A percentile compares a stretch with the other conserved stretches of the same genome.
Evolutionary conservation across 371 early-diverging fungal species (phyloP).

Genomic region (Mortierella sp.): DNA sequence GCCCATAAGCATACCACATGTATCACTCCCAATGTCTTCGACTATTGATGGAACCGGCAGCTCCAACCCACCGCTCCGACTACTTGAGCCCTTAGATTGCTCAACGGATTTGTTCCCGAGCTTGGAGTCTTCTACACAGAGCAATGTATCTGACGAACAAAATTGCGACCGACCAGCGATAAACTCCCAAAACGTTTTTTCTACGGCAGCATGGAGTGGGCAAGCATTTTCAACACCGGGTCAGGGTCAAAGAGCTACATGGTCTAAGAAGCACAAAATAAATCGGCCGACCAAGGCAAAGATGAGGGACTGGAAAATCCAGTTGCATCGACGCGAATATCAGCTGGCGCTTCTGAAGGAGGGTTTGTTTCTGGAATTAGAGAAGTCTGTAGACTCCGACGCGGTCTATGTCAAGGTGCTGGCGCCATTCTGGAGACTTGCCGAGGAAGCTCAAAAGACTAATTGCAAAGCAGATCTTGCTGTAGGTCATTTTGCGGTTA

Average conservation of each 20-base stretch:
- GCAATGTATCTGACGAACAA: background rate
- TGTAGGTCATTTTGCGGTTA: constrained; percentile 8
- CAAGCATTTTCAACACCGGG: constrained; percentile 2
- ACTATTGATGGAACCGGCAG: background rate
- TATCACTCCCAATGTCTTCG: constrained; percentile 7
- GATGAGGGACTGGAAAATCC: constrained; percentile 38
- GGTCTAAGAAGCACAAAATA: background rate
- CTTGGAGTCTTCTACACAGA: constrained; percentile 1
- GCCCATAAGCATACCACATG: background rate
- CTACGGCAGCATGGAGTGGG: background rate
- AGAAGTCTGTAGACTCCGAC: constrained; percentile 45
- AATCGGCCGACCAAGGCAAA: constrained; percentile 26
- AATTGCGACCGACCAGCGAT: background rate
- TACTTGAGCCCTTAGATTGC: constrained; percentile 21
- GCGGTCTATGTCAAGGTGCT: constrained; percentile 60
- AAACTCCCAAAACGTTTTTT: background rate
- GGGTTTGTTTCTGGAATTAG: constrained; percentile 58
- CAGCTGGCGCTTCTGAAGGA: constrained; percentile 54
- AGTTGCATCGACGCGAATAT: constrained; percentile 35
- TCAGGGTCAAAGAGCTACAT: background rate
- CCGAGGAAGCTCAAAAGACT: constrained; percentile 55
- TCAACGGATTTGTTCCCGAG: constrained; percentile 28
- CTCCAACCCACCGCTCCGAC: constrained; percentile 1
- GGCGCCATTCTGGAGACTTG: constrained; percentile 59
- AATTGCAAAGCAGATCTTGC: constrained; percentile 43